Conservation (phyloP, 176 grass and related monocot genomes). For the Tillandsia leiboldiana region DNA sequence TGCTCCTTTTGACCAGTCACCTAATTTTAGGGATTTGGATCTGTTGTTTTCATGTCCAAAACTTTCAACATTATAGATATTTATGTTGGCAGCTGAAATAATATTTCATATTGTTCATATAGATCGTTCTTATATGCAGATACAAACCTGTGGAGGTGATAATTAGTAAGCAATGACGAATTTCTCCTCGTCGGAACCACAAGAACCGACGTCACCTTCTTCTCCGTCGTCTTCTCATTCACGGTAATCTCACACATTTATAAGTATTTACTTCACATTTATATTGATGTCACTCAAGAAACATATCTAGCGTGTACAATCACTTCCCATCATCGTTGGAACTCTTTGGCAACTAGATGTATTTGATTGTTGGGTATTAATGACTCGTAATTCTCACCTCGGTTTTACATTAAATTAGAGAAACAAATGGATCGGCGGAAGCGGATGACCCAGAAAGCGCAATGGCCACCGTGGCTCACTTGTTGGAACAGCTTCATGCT, state of each 20-base stretch:
- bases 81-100: not conserved
- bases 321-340: not conserved
- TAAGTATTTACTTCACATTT: not conserved
- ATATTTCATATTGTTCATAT: too few relatives aligned
- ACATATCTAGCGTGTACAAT: not conserved
- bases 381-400: not conserved
- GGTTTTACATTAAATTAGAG: slow-evolving; percentile 28
- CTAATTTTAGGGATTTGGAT: not conserved
- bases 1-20: not conserved
- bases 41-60: not conserved
- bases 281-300: not conserved
- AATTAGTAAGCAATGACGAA: slow-evolving; percentile 40
- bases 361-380: not conserved
- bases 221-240: slow-evolving; percentile 70
- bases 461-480: slow-evolving; percentile 66
- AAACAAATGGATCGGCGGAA: slow-evolving; percentile 51
- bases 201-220: slow-evolving; percentile 39
- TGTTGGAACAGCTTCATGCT: slow-evolving; percentile 81
- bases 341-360: not conserved
- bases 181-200: slow-evolving; percentile 30
- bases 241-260: slow-evolving; percentile 43
- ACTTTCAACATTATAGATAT: slow-evolving; percentile 1
- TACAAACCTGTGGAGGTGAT: slow-evolving; percentile 10
- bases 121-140: too few relatives aligned
- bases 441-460: slow-evolving; percentile 69